phyloP scores from a whole-genome alignment of 2,329 filamentous ascomycete species.

The Hypoxylon sp. region DNA sequence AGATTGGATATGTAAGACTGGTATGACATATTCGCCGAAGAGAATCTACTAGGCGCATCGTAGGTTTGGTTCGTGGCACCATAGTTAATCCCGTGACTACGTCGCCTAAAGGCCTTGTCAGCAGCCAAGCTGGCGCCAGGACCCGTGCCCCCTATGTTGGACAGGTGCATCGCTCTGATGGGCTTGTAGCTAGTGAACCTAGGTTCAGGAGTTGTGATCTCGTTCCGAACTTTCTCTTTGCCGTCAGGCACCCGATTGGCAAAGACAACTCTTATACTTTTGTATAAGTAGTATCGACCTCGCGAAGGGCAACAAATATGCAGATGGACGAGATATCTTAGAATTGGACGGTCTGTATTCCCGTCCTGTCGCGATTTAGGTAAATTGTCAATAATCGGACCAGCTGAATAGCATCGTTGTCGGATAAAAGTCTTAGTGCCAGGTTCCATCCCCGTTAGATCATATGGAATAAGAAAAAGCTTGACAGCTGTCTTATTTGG shows the following conservation, averaged over 20 bases:
- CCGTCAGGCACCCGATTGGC: slow-evolving; percentile 95
- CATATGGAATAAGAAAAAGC: slow-evolving; percentile 91
- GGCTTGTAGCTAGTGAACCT: slow-evolving; percentile 86
- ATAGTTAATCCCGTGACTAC: slow-evolving; percentile 62
- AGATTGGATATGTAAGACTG: slow-evolving; percentile 42
- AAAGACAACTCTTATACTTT: slow-evolving; percentile 92
- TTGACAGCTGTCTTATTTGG: slow-evolving; percentile 98
- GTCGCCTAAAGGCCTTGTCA: slow-evolving; percentile 67
- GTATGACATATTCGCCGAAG: slow-evolving; percentile 34
- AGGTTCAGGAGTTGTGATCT: slow-evolving; percentile 88
- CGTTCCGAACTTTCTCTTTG: slow-evolving; percentile 90
- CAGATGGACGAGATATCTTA: slow-evolving; percentile 90
- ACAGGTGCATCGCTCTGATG: slow-evolving; percentile 58
- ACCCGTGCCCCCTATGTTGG: slow-evolving; percentile 49
- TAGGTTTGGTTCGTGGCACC: slow-evolving; percentile 46
- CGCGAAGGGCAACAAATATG: slow-evolving; percentile 90
- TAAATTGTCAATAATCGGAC: slow-evolving; percentile 78
- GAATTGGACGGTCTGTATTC: slow-evolving; percentile 67
- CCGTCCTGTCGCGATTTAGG: slow-evolving; percentile 46
- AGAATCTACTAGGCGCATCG: slow-evolving; percentile 49
- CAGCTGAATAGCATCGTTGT: slow-evolving; percentile 90
- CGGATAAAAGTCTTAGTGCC: slow-evolving; percentile 96
- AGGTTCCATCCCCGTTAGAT: slow-evolving; percentile 89
- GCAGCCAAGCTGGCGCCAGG: slow-evolving; percentile 61
- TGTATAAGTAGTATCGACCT: slow-evolving; percentile 89